Conservation (phyloP, 768 basidiomycete species). For the Dioszegia crocea region DNA sequence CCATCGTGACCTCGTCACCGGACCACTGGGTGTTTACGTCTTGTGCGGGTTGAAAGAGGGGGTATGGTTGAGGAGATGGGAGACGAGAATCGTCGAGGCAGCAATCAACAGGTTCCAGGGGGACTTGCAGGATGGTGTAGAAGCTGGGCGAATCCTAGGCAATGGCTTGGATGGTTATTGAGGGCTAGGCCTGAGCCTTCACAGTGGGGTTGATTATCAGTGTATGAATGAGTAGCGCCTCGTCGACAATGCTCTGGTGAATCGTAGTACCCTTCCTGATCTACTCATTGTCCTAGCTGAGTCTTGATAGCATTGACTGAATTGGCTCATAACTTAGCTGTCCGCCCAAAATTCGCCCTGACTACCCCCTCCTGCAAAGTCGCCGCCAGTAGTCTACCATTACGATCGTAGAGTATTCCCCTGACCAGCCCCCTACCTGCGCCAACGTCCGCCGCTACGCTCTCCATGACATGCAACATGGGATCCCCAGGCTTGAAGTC, state of each 20-base stretch:
- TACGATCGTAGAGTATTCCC: constrained; percentile 42
- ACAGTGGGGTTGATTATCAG: too few species aligned
- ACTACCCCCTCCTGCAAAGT: constrained; percentile 50
- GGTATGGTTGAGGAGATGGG: neutral
- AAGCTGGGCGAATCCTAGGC: neutral
- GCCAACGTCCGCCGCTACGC: constrained; percentile 24
- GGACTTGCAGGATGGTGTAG: neutral
- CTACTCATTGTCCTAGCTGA: too few species aligned
- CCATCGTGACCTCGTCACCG: constrained; percentile 3
- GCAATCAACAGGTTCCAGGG: neutral
- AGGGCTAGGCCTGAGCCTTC: too few species aligned
- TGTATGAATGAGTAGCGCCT: too few species aligned
- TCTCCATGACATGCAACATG: constrained; percentile 48
- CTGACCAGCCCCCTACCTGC: constrained; percentile 46
- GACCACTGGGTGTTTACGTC: neutral
- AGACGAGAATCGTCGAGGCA: neutral
- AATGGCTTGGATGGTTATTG: constrained; percentile 1
- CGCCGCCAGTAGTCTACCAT: constrained; percentile 45
- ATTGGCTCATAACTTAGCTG: constrained; percentile 2
- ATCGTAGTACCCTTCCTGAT: too few species aligned
- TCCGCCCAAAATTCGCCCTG: constrained; percentile 58
- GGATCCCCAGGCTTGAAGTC: constrained; percentile 38
- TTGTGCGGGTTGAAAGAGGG: neutral
- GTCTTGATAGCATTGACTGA: too few species aligned
- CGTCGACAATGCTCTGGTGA: too few species aligned